A percentile compares a stretch with the other conserved stretches of the same genome.
Conservation (phyloP, 805 yeast species). For the Saccharomycopsis sp. region DNA sequence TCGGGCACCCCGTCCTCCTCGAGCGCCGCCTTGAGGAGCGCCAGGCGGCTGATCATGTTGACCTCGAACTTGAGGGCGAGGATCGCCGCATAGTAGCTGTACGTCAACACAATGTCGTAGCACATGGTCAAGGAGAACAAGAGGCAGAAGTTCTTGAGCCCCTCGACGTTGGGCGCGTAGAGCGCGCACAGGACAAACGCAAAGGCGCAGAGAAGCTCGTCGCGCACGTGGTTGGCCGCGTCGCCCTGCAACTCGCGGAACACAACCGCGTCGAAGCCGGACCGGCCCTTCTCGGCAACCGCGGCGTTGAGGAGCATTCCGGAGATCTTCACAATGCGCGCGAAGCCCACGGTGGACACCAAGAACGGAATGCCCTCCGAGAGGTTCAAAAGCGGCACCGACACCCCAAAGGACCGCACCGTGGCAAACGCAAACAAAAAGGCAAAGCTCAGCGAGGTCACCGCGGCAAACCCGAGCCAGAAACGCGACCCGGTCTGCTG, state of each 20-base stretch:
- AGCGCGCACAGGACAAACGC: slow-evolving; percentile 63
- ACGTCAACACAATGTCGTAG: slow-evolving; percentile 64
- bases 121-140: slow-evolving; percentile 62
- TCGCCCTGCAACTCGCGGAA: slow-evolving; percentile 31
- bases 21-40: slow-evolving; percentile 66
- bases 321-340: slow-evolving; percentile 72
- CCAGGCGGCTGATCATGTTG: slow-evolving; percentile 73
- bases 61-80: slow-evolving; percentile 86
- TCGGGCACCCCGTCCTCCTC: slow-evolving; percentile 90
- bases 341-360: slow-evolving; percentile 88
- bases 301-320: slow-evolving; percentile 44
- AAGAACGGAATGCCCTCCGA: slow-evolving; percentile 92
- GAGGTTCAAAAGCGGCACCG: slow-evolving; percentile 65
- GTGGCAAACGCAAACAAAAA: slow-evolving; percentile 71
- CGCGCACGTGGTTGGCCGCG: slow-evolving; percentile 47
- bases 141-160: slow-evolving; percentile 74
- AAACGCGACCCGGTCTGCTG: slow-evolving; percentile 70
- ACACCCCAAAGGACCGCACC: slow-evolving; percentile 46
- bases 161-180: slow-evolving; percentile 60
- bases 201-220: slow-evolving; percentile 63
- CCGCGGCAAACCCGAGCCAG: slow-evolving; percentile 78
- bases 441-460: slow-evolving; percentile 75
- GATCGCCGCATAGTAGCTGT: slow-evolving; percentile 78
- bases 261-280: slow-evolving; percentile 27
- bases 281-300: slow-evolving; percentile 25